Evolutionary conservation across 139 green algal species (phyloP).

Genomic region (Dunaliella primolecta): DNA sequence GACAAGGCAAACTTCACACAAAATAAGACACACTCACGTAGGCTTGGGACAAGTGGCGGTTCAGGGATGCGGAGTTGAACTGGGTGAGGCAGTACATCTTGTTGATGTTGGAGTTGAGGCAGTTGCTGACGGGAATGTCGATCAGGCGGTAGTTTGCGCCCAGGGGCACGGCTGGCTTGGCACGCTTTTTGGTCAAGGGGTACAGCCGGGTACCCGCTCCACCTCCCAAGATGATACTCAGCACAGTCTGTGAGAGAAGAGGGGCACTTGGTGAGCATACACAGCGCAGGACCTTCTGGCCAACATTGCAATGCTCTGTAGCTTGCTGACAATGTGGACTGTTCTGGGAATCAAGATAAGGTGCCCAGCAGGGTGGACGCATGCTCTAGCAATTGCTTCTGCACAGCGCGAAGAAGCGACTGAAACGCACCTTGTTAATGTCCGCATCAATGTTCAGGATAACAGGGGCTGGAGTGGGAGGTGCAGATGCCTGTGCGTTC

Average conservation of each 20-base stretch:
- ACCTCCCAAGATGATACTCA: conserved; percentile 95
- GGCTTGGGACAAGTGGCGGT: conserved; percentile 93
- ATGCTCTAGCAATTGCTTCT: too few species aligned
- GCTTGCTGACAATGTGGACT: neutral
- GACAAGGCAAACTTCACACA: too few species aligned
- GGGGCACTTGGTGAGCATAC: too few species aligned
- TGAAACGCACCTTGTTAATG: conserved; percentile 12
- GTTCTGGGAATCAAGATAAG: neutral
- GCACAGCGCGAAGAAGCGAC: too few species aligned
- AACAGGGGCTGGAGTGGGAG: neutral
- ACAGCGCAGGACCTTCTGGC: neutral
- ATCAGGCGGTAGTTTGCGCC: conserved; percentile 99
- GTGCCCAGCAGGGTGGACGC: too few species aligned
- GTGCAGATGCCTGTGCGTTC: neutral
- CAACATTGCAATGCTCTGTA: neutral
- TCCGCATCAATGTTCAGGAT: conserved; percentile 1
- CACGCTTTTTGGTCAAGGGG: conserved; percentile 96
- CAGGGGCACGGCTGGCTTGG: conserved; percentile 97
- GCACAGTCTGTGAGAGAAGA: conserved; percentile 74
- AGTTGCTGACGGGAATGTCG: conserved; percentile 99
- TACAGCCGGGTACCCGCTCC: conserved; percentile 94
- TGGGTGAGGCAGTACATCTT: conserved; percentile 99
- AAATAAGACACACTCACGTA: conserved; percentile 83
- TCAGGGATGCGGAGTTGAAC: conserved; percentile 99
- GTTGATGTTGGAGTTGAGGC: conserved; percentile 97